Evolutionary conservation across 805 yeast species (phyloP).

Genomic region (Metschnikowia picachoensis): DNA sequence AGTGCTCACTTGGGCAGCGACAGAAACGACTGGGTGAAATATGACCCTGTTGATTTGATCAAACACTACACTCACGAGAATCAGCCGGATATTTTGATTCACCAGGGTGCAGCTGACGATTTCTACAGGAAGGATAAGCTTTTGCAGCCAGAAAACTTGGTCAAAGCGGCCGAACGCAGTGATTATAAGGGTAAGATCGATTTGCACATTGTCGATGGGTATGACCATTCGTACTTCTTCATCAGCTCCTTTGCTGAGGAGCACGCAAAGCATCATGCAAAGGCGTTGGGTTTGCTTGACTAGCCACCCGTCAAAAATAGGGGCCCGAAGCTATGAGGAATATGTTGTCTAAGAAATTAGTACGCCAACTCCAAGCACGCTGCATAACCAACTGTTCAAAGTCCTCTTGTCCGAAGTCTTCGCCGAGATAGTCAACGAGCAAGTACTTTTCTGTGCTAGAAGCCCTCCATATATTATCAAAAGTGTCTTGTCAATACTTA

Average conservation of each 20-base stretch:
- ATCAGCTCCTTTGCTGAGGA: constrained; percentile 73
- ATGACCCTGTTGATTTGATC: constrained; percentile 83
- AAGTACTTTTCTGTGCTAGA: no score
- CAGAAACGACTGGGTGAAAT: constrained; percentile 59
- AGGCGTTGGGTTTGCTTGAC: constrained; percentile 42
- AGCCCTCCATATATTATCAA: no score
- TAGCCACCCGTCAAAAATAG: constrained; percentile 9
- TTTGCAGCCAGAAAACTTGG: constrained; percentile 71
- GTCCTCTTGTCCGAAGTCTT: no score
- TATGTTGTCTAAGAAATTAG: not conserved
- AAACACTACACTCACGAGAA: constrained; percentile 49
- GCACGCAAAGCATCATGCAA: constrained; percentile 86
- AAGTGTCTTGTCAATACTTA: no score
- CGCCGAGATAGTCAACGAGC: no score
- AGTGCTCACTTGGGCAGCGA: constrained; percentile 68
- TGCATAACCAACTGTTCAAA: no score
- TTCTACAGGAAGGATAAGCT: constrained; percentile 60
- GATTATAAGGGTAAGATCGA: constrained; percentile 58
- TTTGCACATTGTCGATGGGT: constrained; percentile 68
- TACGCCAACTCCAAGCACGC: no score
- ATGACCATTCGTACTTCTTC: constrained; percentile 89
- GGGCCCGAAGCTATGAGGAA: not conserved
- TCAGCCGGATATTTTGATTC: constrained; percentile 66
- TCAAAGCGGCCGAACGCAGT: constrained; percentile 54
- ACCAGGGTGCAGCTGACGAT: constrained; percentile 77